Base-by-base conservation (phyloP, 2,329 filamentous ascomycete genomes). In the Aspergillus nomiae region DNA sequence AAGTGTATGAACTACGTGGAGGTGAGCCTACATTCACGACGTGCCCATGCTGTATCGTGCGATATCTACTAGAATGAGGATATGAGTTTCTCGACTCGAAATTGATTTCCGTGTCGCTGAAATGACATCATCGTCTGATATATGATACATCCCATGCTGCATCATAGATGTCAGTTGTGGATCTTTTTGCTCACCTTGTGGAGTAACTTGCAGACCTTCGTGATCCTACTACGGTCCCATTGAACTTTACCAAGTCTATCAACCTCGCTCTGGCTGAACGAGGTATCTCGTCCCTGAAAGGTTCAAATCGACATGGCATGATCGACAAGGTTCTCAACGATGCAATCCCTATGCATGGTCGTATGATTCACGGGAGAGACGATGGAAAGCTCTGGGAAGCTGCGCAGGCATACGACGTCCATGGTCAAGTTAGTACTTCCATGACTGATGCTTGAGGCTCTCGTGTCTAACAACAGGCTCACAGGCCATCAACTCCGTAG, bases 171-270 rank as follows among this genome's bases (percentile, higher is more conserved):
- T 46, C 36, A 2, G 19, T 67, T 46, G 36, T 19, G 41, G 41
- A 16, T 41, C 16, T 19, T 51, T 26, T 38, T 61, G 58, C 65
- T 66, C 50, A 64, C 62, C 38, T 32, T 50, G 55, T 57, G 38
- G 34, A 50, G 36, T 62, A 55, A 53, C 34, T 57, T 41, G 32
- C 62, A 98, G 95, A 99, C 81, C 88, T 98, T 56, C 89, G 95
- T 46, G 89, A 96, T 75, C 89, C 91, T 2, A 86, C 87, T 2
- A 97, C 92, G 0, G 88, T 89, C 34, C 94, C 94, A 3, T 84
- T 98, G 65, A 97, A 97, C 78, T 97, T 97, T 75, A 96, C 94
- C 64, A 96, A 93, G 77, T 98, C 95, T n/a, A 99, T 99, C 82
- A 99, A 99, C 74, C 82, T 99, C 60, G 94, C 95, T 26, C 84